A percentile compares a stretch with the other conserved stretches of the same genome.
Evolutionary conservation across 1,284 basidiomycete species (phyloP).

Genomic region (Exsudoporus floridanus): DNA sequence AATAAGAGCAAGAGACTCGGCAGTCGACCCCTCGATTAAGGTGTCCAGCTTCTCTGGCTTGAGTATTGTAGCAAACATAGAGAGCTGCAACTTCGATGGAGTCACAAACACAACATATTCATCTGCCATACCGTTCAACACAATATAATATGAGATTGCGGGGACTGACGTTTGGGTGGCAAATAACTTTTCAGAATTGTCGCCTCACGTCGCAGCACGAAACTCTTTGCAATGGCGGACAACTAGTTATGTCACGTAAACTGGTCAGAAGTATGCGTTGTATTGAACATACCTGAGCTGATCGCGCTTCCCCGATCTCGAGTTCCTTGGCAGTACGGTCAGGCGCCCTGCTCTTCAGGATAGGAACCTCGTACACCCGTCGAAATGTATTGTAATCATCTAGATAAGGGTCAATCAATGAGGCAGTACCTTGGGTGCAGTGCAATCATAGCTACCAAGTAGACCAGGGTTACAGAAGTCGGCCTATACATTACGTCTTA

Average conservation of each 20-base stretch:
- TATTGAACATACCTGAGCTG: slow-evolving; percentile 55
- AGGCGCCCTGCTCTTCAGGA: slow-evolving; percentile 83
- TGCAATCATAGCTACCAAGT: slow-evolving; percentile 55
- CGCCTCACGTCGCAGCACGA: slow-evolving; percentile 88
- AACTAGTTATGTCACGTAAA: slow-evolving; percentile 49
- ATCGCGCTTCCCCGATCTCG: slow-evolving; percentile 73
- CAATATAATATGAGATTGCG: neutral
- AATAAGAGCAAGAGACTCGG: slow-evolving; percentile 83
- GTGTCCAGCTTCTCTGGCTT: slow-evolving; percentile 65
- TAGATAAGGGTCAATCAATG: slow-evolving; percentile 24
- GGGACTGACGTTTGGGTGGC: slow-evolving; percentile 80
- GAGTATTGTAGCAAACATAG: slow-evolving; percentile 78
- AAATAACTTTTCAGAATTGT: slow-evolving; percentile 81
- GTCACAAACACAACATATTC: slow-evolving; percentile 94
- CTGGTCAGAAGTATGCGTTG: neutral
- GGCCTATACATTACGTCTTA: slow-evolving; percentile 47
- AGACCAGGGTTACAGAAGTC: slow-evolving; percentile 94
- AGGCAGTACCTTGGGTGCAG: neutral
- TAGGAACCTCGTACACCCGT: slow-evolving; percentile 85
- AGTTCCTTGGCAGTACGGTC: slow-evolving; percentile 71
- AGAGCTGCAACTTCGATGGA: slow-evolving; percentile 78
- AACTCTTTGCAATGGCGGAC: slow-evolving; percentile 74
- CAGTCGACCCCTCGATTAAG: slow-evolving; percentile 65
- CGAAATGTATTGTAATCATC: slow-evolving; percentile 76
- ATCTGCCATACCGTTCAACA: slow-evolving; percentile 46